These are phyloP conservation scores for Perilla frutescens DNA, from an alignment of 257 asterid genomes.

Conservation along the genomic window DNA sequence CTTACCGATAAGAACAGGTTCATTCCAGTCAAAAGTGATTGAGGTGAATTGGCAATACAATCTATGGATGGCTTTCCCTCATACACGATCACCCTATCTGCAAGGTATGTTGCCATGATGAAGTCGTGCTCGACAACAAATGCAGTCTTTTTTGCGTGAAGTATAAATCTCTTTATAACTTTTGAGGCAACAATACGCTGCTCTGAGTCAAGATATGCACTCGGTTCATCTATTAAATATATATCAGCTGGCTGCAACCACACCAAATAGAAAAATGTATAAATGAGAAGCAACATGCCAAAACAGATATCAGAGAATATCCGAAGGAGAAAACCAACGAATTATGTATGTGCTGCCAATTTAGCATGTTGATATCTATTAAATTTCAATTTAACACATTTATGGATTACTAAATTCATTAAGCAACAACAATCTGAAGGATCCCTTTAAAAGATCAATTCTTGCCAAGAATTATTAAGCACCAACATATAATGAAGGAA, in stretches of 20 bases:
- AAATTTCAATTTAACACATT: neutral
- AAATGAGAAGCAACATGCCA: constrained; percentile 9
- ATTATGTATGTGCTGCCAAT: neutral
- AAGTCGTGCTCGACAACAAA: constrained; percentile 97
- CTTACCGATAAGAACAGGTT: constrained; percentile 96
- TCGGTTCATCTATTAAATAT: constrained; percentile 92
- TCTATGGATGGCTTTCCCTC: constrained; percentile 90
- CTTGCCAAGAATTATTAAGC: neutral
- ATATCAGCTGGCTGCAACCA: constrained; percentile 95
- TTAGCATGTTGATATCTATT: neutral
- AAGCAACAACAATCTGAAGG: neutral
- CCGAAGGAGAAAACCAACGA: neutral
- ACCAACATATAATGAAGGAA: neutral
- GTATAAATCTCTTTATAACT: constrained; percentile 96
- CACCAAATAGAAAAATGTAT: constrained; percentile 13
- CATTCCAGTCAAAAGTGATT: constrained; percentile 96
- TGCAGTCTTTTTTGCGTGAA: constrained; percentile 96
- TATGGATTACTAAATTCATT: neutral
- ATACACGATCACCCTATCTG: constrained; percentile 93
- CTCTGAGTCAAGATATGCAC: constrained; percentile 99
- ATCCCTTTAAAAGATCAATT: neutral
- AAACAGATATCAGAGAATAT: constrained; percentile 20
- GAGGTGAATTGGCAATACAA: constrained; percentile 92
- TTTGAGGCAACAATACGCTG: constrained; percentile 99
- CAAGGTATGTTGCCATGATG: constrained; percentile 98